Base-by-base conservation (phyloP, 371 early-diverging fungal genomes). In the Syncephalastrum sp. region DNA sequence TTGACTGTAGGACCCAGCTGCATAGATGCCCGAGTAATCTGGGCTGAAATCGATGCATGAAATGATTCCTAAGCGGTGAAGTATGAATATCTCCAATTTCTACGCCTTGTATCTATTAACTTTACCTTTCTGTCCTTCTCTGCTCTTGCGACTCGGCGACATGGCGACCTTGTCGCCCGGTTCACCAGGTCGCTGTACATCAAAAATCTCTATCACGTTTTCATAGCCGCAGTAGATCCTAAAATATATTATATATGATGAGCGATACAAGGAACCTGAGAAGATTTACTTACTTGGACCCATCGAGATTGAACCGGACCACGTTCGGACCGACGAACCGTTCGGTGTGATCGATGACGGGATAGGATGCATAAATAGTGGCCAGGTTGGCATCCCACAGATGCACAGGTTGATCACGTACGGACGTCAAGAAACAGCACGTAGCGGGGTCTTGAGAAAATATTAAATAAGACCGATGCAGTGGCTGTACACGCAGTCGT, bases 181-280 rank as follows among this genome's bases (percentile, higher is more conserved):
- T 16, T 59, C 38, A 14, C 84, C 86, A 29, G 87, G 86, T 5
- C 84, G 74, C 4, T 77, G 67, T 1, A 75, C 69, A 60, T 87
- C 88, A 59, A 88, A 88, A 5, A 89, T 74, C 50, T 88, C 81
- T 50, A 89, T 78, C 81, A 81, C 82, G 54, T 87, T 87, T 51
- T 87, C 82, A 56, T 81, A 86, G 7, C 87, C 86, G 54, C 83
- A 80, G 50, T 87, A 89, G 8, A 89, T 84, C 48, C 86, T 87
- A 51, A 7, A 1, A 33, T 10, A 33, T 33, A 10, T 33, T 33
- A 10, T 21, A 0, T 21, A 21, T 21, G 21, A 21, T 21, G 21
- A 45, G 19, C 27, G 50, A n/a, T 43, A 12, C 24, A 17, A 48
- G 3, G n/a, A 14, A 41, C 3, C 5, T 48, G 10, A 48, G 38